phyloP scores from a whole-genome alignment of 176 grass and related monocot species.

The Oryza australiensis region DNA sequence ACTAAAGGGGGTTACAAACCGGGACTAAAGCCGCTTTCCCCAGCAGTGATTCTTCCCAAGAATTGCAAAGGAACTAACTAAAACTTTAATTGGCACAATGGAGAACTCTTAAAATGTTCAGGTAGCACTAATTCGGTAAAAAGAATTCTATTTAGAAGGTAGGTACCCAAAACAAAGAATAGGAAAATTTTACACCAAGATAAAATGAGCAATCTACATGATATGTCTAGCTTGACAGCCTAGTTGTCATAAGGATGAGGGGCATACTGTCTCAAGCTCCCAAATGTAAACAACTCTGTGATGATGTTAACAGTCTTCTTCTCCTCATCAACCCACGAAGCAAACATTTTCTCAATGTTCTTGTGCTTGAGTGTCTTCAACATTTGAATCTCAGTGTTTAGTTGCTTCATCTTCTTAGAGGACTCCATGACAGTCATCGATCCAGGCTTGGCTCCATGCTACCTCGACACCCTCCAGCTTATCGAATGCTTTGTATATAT shows the following conservation, averaged over 20 bases:
- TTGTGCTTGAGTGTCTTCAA: slow-evolving; percentile 45
- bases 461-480: slow-evolving; percentile 59
- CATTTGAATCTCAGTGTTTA: slow-evolving; percentile 39
- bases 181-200: background rate
- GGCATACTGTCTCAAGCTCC: slow-evolving; percentile 52
- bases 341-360: slow-evolving; percentile 52
- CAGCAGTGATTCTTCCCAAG: background rate
- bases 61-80: background rate
- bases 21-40: too few species aligned
- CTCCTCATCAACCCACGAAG: slow-evolving; percentile 51
- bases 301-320: slow-evolving; percentile 50
- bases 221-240: background rate
- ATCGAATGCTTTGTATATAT: slow-evolving; percentile 66
- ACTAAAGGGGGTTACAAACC: too few species aligned
- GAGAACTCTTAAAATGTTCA: background rate
- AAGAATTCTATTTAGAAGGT: background rate
- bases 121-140: background rate
- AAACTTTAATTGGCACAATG: background rate
- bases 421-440: slow-evolving; percentile 48
- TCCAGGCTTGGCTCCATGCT: slow-evolving; percentile 49
- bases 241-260: background rate
- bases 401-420: slow-evolving; percentile 42
- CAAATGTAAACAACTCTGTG: slow-evolving; percentile 63
- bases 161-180: background rate
- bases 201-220: background rate